Evolutionary conservation across 2,329 filamentous ascomycete species (phyloP), one percentile per base, ranked within the genome.

Genomic region (Verruconis gallopava): DNA sequence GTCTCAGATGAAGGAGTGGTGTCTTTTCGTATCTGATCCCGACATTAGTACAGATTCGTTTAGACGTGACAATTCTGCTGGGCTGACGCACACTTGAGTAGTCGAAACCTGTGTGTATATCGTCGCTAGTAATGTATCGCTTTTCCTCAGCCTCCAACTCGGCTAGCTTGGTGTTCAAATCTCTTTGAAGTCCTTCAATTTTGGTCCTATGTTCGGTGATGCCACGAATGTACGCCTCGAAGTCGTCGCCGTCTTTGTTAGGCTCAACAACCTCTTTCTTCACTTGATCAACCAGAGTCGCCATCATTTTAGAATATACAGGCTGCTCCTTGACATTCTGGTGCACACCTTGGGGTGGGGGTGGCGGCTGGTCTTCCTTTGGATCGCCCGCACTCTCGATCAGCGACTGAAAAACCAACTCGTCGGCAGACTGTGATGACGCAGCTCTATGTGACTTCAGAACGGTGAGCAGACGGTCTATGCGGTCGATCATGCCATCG

Each of bases 231-330:
- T 93, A 95, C 40, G 73, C 79, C 37, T 73, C 69, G 56, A 83
- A 86, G 39, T 83, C 67, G 37, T 60, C 74, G 15, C 73, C 69
- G 25, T n/a, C n/a, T 0, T 73, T 70, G 47, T 80, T 77, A 61
- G 81, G 81, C 56, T 86, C 82, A 43, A 88, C 83, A 25, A 94
- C 69, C 39, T 81, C 76, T 50, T 84, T 77, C 62, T 94, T 95
- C 33, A 96, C 86, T 61, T 93, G 83, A 54, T 98, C 91, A 15
- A 96, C 73, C 53, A 98, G 63, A n/a, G 80, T 77, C n/a, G 84
- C 84, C 81, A 98, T 88, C 91, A 98, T 98, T 68, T 93, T 85
- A 30, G 85, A 91, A 57, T 94, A 98, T 12, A 79, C 81, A 1
- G 84, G 85, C 52, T 84, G 76, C 54, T 79, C 77, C 58, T 81